Evolutionary conservation across 805 yeast genomes (phyloP).

Genomic region (Tetrapisispora nanseiensis): DNA sequence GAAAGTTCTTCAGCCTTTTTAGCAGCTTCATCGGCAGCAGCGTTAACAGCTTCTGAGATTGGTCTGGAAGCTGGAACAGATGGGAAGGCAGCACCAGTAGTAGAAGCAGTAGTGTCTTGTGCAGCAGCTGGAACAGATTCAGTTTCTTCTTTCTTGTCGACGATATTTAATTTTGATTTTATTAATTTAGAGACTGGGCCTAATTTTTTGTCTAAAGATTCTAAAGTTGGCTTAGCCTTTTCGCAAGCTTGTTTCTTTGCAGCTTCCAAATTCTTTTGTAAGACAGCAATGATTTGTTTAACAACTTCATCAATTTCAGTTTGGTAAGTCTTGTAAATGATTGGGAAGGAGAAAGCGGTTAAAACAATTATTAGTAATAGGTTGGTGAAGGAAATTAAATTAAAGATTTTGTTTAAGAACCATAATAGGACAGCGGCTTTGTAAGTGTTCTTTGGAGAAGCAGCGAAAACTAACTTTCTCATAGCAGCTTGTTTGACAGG

Average conservation of each 20-base stretch:
- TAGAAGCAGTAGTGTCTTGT: slow-evolving; percentile 25
- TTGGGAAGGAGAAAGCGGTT: slow-evolving; percentile 65
- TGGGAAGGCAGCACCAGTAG: slow-evolving; percentile 29
- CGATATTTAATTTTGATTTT: slow-evolving; percentile 27
- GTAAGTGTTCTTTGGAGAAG: slow-evolving; percentile 61
- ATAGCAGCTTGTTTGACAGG: slow-evolving; percentile 43
- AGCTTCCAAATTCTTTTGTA: slow-evolving; percentile 41
- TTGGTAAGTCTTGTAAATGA: slow-evolving; percentile 62
- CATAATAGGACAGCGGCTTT: slow-evolving; percentile 62
- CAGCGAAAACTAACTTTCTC: slow-evolving; percentile 54
- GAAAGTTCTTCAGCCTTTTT: slow-evolving; percentile 1
- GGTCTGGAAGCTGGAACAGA: slow-evolving; percentile 30
- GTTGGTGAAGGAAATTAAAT: slow-evolving; percentile 64
- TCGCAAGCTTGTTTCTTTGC: slow-evolving; percentile 40
- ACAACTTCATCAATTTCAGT: slow-evolving; percentile 63
- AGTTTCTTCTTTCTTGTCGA: slow-evolving; percentile 3
- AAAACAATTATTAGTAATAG: slow-evolving; percentile 49
- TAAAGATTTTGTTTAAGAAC: slow-evolving; percentile 59
- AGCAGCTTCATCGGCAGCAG: slow-evolving; percentile 5
- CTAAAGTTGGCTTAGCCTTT: slow-evolving; percentile 50
- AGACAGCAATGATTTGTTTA: slow-evolving; percentile 36
- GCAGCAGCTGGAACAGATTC: slow-evolving; percentile 49
- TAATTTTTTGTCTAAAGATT: slow-evolving; percentile 46
- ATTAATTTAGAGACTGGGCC: slow-evolving; percentile 60
- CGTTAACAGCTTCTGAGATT: slow-evolving; percentile 11